A percentile compares a stretch with the other conserved stretches of the same genome.
phyloP scores from a whole-genome alignment of 345 rosid genomes.

The Camelina sativa region DNA sequence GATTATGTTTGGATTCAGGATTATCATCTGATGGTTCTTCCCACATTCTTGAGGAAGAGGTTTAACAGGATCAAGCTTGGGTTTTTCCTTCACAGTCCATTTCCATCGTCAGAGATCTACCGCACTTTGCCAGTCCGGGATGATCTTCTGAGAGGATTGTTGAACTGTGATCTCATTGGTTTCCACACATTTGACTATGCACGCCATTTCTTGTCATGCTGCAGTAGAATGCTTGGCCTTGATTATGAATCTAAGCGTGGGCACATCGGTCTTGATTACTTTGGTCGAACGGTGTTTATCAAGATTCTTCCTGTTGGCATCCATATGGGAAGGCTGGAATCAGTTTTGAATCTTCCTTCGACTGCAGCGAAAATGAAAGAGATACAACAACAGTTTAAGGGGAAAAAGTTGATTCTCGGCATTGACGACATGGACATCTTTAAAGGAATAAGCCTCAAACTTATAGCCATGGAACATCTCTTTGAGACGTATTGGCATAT shows the following conservation, averaged over 20 bases:
- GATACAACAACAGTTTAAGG: constrained; percentile 60
- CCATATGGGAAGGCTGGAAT: constrained; percentile 76
- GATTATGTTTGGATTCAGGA: constrained; percentile 87
- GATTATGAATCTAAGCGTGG: constrained; percentile 88
- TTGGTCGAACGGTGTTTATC: constrained; percentile 75
- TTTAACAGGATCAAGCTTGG: constrained; percentile 74
- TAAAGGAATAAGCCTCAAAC: constrained; percentile 77
- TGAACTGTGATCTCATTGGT: constrained; percentile 80
- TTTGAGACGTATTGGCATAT: constrained; percentile 58
- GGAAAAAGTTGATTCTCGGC: constrained; percentile 74
- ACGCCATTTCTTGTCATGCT: constrained; percentile 77
- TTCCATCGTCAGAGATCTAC: constrained; percentile 84
- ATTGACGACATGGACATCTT: constrained; percentile 87
- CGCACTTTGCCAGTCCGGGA: constrained; percentile 74
- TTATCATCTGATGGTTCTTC: constrained; percentile 83
- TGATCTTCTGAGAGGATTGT: constrained; percentile 66
- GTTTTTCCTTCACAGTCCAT: constrained; percentile 82
- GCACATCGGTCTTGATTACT: constrained; percentile 82
- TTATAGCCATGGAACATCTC: constrained; percentile 72
- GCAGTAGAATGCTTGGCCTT: constrained; percentile 87
- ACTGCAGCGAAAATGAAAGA: constrained; percentile 66
- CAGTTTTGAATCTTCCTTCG: constrained; percentile 63
- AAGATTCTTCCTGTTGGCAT: constrained; percentile 79
- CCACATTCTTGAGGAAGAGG: constrained; percentile 78
- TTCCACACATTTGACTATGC: constrained; percentile 89